Percentiles rank a stretch among this genome's conserved stretches.
phyloP scores from a whole-genome alignment of 1,284 basidiomycete species.

The Cryptococcus hybrid region DNA sequence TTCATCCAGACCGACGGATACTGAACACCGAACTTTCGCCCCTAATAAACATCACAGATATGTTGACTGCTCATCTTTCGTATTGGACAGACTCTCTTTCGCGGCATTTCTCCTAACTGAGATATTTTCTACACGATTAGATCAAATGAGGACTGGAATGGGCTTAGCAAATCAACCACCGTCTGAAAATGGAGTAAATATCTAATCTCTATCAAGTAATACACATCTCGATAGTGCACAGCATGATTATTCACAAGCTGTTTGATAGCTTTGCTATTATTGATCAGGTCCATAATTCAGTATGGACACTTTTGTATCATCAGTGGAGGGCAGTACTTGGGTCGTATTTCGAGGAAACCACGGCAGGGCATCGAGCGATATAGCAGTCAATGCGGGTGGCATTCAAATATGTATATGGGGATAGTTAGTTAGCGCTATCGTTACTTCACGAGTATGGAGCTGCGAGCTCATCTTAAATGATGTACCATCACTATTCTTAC shows the following conservation, averaged over 20 bases:
- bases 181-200: too few relatives aligned
- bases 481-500: conserved; percentile 5
- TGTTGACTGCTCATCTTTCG: conserved; percentile 45
- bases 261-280: conserved; percentile 21
- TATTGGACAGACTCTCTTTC: conserved; percentile 50
- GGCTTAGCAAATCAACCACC: conserved; percentile 10
- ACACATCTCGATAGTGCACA: conserved; percentile 2
- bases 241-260: conserved; percentile 30
- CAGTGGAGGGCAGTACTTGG: conserved; percentile 9
- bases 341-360: conserved; percentile 13
- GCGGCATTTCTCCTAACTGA: conserved; percentile 48
- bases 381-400: conserved; percentile 21
- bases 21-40: too few relatives aligned
- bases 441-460: too few relatives aligned
- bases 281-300: not conserved
- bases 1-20: too few relatives aligned
- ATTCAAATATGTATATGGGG: not conserved
- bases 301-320: too few relatives aligned
- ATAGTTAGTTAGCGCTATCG: not conserved
- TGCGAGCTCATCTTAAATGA: not conserved
- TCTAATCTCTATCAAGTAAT: too few relatives aligned
- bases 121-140: conserved; percentile 43
- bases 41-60: conserved; percentile 22
- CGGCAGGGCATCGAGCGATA: conserved; percentile 15
- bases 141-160: conserved; percentile 43